Evolutionary conservation across 2,329 filamentous ascomycete genomes (phyloP), one percentile per base, ranked within the genome.

Genomic region (Beauveria brongniartii): DNA sequence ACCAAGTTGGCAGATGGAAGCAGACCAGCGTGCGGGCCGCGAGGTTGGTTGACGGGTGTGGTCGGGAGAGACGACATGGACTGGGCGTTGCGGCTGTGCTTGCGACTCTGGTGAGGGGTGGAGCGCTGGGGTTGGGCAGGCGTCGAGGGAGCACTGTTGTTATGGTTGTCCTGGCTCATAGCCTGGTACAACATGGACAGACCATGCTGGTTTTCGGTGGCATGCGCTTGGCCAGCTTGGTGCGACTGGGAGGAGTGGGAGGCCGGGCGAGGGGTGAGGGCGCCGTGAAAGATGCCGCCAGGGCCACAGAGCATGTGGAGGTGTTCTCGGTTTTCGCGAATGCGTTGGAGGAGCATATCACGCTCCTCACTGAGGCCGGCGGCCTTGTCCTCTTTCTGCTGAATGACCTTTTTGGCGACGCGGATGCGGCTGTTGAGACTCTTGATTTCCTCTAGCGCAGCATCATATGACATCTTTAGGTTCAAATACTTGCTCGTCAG

Each of bases 271-370:
- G 87, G 85, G 2, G 84, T 86, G 62, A 87, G 75, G 62, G 85
- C 80, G 62, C 82, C 77, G 63, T 89, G 82, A 61, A 86, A 86
- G 40, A 84, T 83, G 55, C 84, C 86, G 16, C 89, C 88, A 1
- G 90, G 89, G 67, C 90, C 88, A 68, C 89, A 87, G 54, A 96
- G 83, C 69, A 83, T 82, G 62, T 90, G 89, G 67, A 96, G 86
- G 69, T 96, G 92, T 70, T 95, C 90, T 64, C 93, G 82, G 70
- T 96, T 96, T 71, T 96, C 91, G 47, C 89, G 85, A 65, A 97
- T 96, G 22, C 93, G 87, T 64, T 87, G 90, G 62, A 92, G 84
- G 55, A 97, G 80, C 71, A 90, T 82, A 44, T 86, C 80, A 60
- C 91, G 89, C 69, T 94, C 89, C 68, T 96, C 91, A 2, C 78